Base-by-base conservation (phyloP, 768 basidiomycete species). In the Trametes cubensis region DNA sequence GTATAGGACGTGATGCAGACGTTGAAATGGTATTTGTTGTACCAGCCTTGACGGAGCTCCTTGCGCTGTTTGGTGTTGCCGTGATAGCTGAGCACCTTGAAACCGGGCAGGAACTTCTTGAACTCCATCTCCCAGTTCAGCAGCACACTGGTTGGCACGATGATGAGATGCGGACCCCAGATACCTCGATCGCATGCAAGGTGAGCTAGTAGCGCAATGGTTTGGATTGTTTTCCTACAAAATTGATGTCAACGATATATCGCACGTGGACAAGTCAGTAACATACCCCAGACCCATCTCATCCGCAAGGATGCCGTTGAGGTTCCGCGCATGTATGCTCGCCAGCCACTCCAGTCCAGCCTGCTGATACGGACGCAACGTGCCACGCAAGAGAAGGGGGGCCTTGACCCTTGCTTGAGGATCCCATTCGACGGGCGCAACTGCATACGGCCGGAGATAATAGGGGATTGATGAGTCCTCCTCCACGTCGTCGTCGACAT, bases 71-170 rank as follows among this genome's bases (percentile, higher is more conserved):
- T 94, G 40, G 89, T 87, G 49, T 80, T 85, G 26, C 97, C 97
- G 70, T 98, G 92, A 71, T 98, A 99, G 70, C 90, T 90, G 39
- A 97, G 74, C 54, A 90, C 85, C 61, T 84, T 86, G 76, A 95
- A 94, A 1, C 91, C 90, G 0, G 95, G 95, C 0, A 94, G 80
- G 73, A 98, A 97, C 72, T 95, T 95, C 72, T 94, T 92, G 78
- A 97, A 97, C 72, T 98, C 95, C 88, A 93, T 90, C 71, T 92
- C 89, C 95, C 95, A 98, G 73, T 97, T 97, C 58, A 96, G 79
- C 45, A 98, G 79, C 18, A 98, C 96, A 58, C 93, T 94, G 11
- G 96, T 92, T 0, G 97, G 97, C 59, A 88, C 91, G 68, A 96
- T 86, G 67, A 99, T 90, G 7, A 98, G 81, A 79, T 97, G 93